Conservation (phyloP, 2,329 filamentous ascomycete genomes). For the Simplicillium sp. region DNA sequence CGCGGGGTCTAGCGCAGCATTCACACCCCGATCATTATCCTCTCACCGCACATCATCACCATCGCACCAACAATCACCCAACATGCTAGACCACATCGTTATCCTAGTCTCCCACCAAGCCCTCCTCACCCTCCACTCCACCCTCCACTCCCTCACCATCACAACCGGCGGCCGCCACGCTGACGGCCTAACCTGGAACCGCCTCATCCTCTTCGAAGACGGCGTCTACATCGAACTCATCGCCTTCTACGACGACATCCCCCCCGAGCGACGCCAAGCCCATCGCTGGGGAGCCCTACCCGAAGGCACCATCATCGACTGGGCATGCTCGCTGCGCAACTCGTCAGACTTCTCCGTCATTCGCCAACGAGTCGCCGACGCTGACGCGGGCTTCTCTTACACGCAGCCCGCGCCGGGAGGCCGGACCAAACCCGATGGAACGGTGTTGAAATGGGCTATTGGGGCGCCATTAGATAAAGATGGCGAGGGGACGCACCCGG, state of each 20-base stretch:
- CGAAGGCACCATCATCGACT: conserved; percentile 46
- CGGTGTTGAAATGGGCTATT: conserved; percentile 49
- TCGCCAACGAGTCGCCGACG: conserved; percentile 23
- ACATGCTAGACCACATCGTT: conserved; percentile 52
- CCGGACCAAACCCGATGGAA: conserved; percentile 43
- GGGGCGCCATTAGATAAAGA: conserved; percentile 27
- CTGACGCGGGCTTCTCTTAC: conserved; percentile 31
- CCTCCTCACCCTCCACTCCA: conserved; percentile 35
- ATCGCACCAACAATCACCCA: not conserved
- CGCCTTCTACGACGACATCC: conserved; percentile 41
- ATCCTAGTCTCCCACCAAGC: conserved; percentile 46
- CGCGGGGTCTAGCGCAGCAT: too few species aligned
- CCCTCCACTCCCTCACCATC: conserved; percentile 46
- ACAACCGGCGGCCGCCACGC: conserved; percentile 52
- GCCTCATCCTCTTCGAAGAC: conserved; percentile 51
- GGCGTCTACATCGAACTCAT: conserved; percentile 60
- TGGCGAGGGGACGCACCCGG: conserved; percentile 24
- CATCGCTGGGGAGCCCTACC: conserved; percentile 50
- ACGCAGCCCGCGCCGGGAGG: conserved; percentile 39
- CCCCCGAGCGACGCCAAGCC: conserved; percentile 25
- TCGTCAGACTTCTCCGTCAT: conserved; percentile 25
- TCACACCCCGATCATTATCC: not conserved
- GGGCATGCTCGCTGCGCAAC: conserved; percentile 40
- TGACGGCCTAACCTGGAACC: conserved; percentile 51
- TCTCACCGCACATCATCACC: not conserved